phyloP scores from a whole-genome alignment of 305 asterid species.

The Rubia tinctorum region DNA sequence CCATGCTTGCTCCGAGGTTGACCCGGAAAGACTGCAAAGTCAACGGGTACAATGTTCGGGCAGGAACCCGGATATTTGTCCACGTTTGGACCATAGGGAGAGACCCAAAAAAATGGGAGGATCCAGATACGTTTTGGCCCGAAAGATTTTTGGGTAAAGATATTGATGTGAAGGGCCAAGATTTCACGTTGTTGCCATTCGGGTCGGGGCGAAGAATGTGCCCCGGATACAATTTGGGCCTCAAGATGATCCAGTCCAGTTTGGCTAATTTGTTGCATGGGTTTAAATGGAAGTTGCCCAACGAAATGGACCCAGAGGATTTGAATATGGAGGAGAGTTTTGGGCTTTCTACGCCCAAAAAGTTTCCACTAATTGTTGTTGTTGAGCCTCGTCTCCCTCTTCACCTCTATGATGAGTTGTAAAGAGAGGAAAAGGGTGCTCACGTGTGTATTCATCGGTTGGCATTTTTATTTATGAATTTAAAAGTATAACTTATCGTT shows the following conservation, averaged over 20 bases:
- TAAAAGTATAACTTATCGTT: too few species aligned
- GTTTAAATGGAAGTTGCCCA: conserved; percentile 54
- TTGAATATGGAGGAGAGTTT: conserved; percentile 67
- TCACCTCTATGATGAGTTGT: conserved; percentile 26
- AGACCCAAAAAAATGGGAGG: conserved; percentile 69
- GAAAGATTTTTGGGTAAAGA: conserved; percentile 55
- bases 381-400: conserved; percentile 61
- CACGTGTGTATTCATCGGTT: too few species aligned
- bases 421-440: too few species aligned
- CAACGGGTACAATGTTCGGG: conserved; percentile 34
- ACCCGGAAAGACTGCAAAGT: conserved; percentile 58
- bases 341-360: conserved; percentile 70
- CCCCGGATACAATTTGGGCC: conserved; percentile 72
- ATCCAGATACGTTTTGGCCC: conserved; percentile 52
- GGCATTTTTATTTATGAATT: too few species aligned
- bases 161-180: conserved; percentile 65
- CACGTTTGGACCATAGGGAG: conserved; percentile 70
- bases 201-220: conserved; percentile 93
- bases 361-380: conserved; percentile 46
- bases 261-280: conserved; percentile 79
- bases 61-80: conserved; percentile 53
- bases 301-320: conserved; percentile 38
- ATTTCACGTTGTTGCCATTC: conserved; percentile 70
- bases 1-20: conserved; percentile 56
- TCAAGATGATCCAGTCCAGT: conserved; percentile 65